These are phyloP conservation scores for Elsinoe australis DNA, from an alignment of 2,329 filamentous ascomycete genomes.

Conservation along the genomic window DNA sequence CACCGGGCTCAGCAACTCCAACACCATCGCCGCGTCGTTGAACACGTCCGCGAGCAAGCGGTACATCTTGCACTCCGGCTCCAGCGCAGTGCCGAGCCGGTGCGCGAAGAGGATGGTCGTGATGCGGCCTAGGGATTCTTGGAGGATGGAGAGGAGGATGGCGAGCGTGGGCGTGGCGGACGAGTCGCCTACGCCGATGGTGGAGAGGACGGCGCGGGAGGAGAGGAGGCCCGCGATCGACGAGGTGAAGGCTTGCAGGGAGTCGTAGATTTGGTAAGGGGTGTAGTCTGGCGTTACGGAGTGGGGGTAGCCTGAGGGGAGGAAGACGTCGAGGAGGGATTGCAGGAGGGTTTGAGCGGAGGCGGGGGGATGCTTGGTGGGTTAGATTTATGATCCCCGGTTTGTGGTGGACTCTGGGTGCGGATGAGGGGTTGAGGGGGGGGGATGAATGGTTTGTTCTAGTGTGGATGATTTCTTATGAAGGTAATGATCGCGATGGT, in stretches of 20 bases:
- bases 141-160: conserved; percentile 72
- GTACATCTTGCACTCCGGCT: conserved; percentile 86
- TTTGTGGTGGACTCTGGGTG: too few species aligned
- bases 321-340: conserved; percentile 60
- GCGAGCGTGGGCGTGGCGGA: conserved; percentile 71
- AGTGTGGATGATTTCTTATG: background rate
- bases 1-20: conserved; percentile 74
- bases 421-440: background rate
- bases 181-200: conserved; percentile 69
- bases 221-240: conserved; percentile 74
- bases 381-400: too few species aligned
- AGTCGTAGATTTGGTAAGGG: conserved; percentile 59
- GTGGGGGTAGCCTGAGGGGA: conserved; percentile 80
- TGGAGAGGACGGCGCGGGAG: conserved; percentile 73
- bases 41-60: conserved; percentile 80
- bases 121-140: conserved; percentile 71
- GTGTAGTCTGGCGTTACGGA: conserved; percentile 81
- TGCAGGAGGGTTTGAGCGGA: conserved; percentile 16
- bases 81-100: conserved; percentile 69
- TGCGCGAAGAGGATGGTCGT: conserved; percentile 84
- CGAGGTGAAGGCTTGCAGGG: conserved; percentile 74
- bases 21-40: conserved; percentile 76
- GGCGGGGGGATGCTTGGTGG: background rate
- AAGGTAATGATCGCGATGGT: conserved; percentile 11
- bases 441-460: background rate